Conservation (phyloP, 305 asterid genomes). For the Solanum chacoense region DNA sequence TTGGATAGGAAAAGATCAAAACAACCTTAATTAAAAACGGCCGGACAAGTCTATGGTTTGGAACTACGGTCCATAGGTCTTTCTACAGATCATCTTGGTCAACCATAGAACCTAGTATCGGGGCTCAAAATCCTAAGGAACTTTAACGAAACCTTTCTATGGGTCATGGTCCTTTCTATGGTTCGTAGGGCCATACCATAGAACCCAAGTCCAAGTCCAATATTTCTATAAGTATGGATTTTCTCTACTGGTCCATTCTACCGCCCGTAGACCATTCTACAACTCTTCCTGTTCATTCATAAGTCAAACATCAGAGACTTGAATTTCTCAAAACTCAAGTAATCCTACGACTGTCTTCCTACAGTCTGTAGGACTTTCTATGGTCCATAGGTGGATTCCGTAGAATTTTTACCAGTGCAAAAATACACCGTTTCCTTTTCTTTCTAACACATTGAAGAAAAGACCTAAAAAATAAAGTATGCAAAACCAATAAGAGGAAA, state of each 20-base stretch:
- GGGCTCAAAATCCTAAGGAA: neutral
- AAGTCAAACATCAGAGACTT: neutral
- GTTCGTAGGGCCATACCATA: neutral
- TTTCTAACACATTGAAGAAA: neutral
- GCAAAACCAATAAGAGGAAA: neutral
- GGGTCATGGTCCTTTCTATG: neutral
- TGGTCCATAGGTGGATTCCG: neutral
- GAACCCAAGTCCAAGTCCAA: neutral
- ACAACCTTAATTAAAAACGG: neutral
- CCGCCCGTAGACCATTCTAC: neutral
- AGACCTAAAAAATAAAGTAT: neutral
- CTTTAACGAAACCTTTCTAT: neutral
- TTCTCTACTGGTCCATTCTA: neutral
- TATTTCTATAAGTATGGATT: neutral
- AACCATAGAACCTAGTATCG: neutral
- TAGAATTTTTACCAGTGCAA: neutral
- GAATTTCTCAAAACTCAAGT: neutral
- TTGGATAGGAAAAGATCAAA: neutral
- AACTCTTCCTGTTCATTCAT: neutral
- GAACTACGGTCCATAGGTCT: neutral
- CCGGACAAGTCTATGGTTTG: neutral
- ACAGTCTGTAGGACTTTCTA: neutral
- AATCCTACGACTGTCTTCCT: neutral
- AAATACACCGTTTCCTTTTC: neutral
- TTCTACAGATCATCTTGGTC: neutral